Evolutionary conservation across 768 basidiomycete species (phyloP).

Genomic region (Termitomyces bulborhizus): DNA sequence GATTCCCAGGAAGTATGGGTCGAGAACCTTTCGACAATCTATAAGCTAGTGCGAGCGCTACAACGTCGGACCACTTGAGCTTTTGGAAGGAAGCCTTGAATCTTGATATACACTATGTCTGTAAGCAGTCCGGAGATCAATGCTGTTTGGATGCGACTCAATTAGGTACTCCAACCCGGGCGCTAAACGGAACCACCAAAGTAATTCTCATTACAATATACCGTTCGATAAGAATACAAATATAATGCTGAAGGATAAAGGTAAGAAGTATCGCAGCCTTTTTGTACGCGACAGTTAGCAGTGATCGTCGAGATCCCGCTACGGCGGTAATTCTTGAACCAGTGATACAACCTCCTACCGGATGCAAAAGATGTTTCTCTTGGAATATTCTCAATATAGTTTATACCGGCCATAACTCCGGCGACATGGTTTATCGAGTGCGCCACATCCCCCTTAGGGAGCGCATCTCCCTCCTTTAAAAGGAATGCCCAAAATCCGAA

Average conservation of each 20-base stretch:
- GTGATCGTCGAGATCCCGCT: not conserved
- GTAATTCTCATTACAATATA: not conserved
- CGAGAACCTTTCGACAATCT: too few relatives aligned
- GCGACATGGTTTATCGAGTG: not conserved
- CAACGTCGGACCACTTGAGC: too few relatives aligned
- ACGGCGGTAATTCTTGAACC: not conserved
- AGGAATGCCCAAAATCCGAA: not conserved
- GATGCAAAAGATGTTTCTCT: not conserved
- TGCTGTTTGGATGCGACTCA: too few relatives aligned
- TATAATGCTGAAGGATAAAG: not conserved
- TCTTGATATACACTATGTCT: not conserved
- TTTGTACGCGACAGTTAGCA: not conserved
- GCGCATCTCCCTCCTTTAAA: not conserved
- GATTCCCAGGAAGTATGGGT: too few relatives aligned
- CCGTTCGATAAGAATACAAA: not conserved
- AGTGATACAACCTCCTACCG: not conserved
- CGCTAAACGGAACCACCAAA: too few relatives aligned
- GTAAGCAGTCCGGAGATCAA: not conserved
- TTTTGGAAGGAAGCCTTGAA: too few relatives aligned
- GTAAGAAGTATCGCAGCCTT: not conserved
- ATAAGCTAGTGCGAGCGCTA: too few relatives aligned
- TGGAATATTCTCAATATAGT: not conserved
- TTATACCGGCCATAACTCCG: not conserved
- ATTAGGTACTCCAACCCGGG: not conserved
- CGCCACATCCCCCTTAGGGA: slow-evolving; percentile 4